Evolutionary conservation across 208 protist species (phyloP), one percentile per base, ranked within the genome.

Genomic region (Crithidia thermophila): DNA sequence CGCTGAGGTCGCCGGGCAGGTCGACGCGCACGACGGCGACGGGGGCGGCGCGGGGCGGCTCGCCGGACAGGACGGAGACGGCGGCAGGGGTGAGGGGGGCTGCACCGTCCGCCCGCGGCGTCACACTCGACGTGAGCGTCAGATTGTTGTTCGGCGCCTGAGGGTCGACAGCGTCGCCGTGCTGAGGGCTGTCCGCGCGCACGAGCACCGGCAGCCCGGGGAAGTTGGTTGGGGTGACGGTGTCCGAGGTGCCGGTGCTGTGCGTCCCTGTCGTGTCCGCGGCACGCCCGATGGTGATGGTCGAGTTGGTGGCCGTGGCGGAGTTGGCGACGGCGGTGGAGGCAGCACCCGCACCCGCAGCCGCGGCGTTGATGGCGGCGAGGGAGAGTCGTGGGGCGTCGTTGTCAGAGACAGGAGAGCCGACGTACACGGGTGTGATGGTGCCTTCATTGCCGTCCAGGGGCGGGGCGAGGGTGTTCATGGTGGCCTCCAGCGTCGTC

Each of bases 201-300:
- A 65, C 66, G 9, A 72, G 46, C 55, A 28, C 27, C 14, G 55
- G 66, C 47, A 72, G 56, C 10, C 21, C 46, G 8, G 27, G 53
- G 33, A 20, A 18, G 20, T 0, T 61, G 40, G 20, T 27, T 25
- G 25, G 42, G 28, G 21, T 31, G 36, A 18, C 20, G n/a, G 30
- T 13, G 14, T 36, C 30, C 11, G 28, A 21, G 16, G 27, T 63
- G 46, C 30, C 21, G 36, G n/a, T 36, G 34, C 34, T 45, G 18
- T 37, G 20, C 7, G 30, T 55, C 42, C 14, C 47, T 9, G 42
- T 62, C 28, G 9, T 10, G 21, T 69, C 51, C 3, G 28, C 21
- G n/a, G 18, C 36, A 36, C 36, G 52, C 5, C 23, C 34, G 1
- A 59, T 23, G 6, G 52, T 59, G 36, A 59, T 28, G 36, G 36